Evolutionary conservation across 2,329 filamentous ascomycete genomes (phyloP).

Genomic region (Trichoderma koningiopsis): DNA sequence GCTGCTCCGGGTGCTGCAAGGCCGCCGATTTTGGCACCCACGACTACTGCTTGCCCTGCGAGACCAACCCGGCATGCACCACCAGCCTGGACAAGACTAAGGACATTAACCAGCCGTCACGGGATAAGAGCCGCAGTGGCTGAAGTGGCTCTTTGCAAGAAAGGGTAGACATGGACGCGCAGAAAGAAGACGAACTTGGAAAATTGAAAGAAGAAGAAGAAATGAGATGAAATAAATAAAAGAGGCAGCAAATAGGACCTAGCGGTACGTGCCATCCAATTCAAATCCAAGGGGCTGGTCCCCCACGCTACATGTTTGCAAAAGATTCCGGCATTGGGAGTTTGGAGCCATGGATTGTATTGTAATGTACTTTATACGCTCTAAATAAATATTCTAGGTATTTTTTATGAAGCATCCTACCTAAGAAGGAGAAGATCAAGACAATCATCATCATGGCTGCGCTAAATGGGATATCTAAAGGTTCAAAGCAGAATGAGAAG

Average conservation of each 20-base stretch:
- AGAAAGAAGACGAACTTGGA: not conserved
- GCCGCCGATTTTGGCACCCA: slow-evolving; percentile 38
- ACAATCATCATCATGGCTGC: slow-evolving; percentile 21
- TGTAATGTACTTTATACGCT: not conserved
- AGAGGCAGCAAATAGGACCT: not conserved
- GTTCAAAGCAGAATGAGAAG: slow-evolving; percentile 24
- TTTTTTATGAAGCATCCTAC: not conserved
- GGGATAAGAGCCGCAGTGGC: not conserved
- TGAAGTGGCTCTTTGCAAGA: not conserved
- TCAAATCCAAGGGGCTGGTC: slow-evolving; percentile 1
- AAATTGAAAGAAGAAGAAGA: not conserved
- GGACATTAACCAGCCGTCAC: slow-evolving; percentile 15
- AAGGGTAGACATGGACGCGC: not conserved
- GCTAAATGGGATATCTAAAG: slow-evolving; percentile 25
- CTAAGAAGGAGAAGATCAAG: not conserved
- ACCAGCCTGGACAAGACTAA: slow-evolving; percentile 22
- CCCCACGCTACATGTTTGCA: slow-evolving; percentile 1
- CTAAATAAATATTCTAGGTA: not conserved
- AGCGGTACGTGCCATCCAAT: not conserved
- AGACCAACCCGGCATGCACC: slow-evolving; percentile 32
- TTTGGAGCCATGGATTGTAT: not conserved
- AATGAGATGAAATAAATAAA: not conserved
- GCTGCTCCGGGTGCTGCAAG: slow-evolving; percentile 39
- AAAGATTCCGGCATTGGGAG: slow-evolving; percentile 1
- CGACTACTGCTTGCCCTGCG: slow-evolving; percentile 38